phyloP scores from a whole-genome alignment of 768 basidiomycete species.

The Suillus tomentosus region DNA sequence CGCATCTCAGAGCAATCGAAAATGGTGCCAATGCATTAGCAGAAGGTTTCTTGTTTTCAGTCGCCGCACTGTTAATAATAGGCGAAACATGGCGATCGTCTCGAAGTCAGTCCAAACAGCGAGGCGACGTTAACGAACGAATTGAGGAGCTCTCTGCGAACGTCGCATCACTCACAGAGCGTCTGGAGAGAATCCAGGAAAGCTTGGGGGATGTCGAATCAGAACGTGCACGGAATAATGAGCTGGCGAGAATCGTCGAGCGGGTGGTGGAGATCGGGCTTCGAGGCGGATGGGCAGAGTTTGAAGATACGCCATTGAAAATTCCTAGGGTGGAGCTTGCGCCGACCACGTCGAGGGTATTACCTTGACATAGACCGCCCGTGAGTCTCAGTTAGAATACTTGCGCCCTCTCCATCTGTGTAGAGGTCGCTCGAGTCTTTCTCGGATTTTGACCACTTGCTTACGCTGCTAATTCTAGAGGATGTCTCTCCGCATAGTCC shows the following conservation, averaged over 20 bases:
- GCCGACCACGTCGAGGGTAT: slow-evolving; percentile 14
- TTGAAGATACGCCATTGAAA: slow-evolving; percentile 59
- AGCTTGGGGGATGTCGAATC: slow-evolving; percentile 37
- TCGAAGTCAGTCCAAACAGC: slow-evolving; percentile 65
- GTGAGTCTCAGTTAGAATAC: not conserved
- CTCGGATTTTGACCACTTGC: not conserved
- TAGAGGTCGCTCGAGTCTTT: not conserved
- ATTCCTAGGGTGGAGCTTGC: slow-evolving; percentile 44
- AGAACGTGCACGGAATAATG: slow-evolving; percentile 50
- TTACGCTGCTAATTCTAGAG: not conserved
- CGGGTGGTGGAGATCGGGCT: slow-evolving; percentile 70
- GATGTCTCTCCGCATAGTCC: no score
- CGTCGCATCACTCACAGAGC: slow-evolving; percentile 48
- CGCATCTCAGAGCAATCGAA: slow-evolving; percentile 70
- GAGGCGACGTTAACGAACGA: slow-evolving; percentile 71
- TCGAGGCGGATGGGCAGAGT: slow-evolving; percentile 64
- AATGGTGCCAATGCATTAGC: slow-evolving; percentile 85
- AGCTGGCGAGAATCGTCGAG: slow-evolving; percentile 65
- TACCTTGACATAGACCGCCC: not conserved
- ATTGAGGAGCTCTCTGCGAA: slow-evolving; percentile 56
- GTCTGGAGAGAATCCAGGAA: slow-evolving; percentile 46
- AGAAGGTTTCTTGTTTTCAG: slow-evolving; percentile 81
- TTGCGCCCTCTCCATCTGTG: not conserved
- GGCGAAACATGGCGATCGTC: slow-evolving; percentile 79
- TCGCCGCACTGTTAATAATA: slow-evolving; percentile 72